Percentiles rank a stretch among this genome's conserved stretches.
These are phyloP conservation scores for Populus ilicifolia DNA, from an alignment of 345 rosid species.

Conservation along the genomic window DNA sequence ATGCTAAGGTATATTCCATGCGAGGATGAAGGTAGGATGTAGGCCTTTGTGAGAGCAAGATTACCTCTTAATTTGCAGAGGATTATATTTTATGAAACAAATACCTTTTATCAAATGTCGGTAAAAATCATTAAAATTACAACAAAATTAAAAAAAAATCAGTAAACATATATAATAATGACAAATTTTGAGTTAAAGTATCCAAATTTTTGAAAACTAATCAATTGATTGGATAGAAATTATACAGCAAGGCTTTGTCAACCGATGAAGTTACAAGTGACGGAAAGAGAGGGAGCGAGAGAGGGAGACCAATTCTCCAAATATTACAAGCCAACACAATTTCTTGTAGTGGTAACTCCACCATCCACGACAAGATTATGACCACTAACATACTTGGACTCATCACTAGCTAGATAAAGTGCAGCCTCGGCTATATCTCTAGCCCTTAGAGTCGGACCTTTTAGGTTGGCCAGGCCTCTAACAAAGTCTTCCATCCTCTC, in stretches of 20 bases:
- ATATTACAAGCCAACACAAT: conserved; percentile 69
- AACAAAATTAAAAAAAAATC: too few species aligned
- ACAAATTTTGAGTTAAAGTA: too few species aligned
- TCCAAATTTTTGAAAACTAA: neutral
- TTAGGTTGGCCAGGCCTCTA: conserved; percentile 54
- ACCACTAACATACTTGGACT: conserved; percentile 79
- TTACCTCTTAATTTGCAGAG: too few species aligned
- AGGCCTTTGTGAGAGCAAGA: too few species aligned
- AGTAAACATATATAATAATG: too few species aligned
- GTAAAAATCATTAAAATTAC: too few species aligned
- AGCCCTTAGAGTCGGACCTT: conserved; percentile 52
- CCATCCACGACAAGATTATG: conserved; percentile 90
- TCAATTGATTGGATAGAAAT: neutral
- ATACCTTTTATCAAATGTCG: too few species aligned
- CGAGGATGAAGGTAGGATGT: too few species aligned
- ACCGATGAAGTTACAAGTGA: neutral
- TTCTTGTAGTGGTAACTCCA: conserved; percentile 66
- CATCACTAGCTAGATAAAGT: conserved; percentile 73
- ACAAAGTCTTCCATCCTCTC: conserved; percentile 69
- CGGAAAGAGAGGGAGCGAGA: too few species aligned
- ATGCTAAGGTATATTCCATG: too few species aligned
- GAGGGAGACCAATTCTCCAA: neutral
- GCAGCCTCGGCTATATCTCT: conserved; percentile 84
- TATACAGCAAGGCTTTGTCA: neutral
- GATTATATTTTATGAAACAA: too few species aligned